Percentiles rank a stretch among this genome's conserved stretches.
These are phyloP conservation scores for Parafenestella ontariensis DNA, from an alignment of 2,329 filamentous ascomycete species.

Conservation along the genomic window DNA sequence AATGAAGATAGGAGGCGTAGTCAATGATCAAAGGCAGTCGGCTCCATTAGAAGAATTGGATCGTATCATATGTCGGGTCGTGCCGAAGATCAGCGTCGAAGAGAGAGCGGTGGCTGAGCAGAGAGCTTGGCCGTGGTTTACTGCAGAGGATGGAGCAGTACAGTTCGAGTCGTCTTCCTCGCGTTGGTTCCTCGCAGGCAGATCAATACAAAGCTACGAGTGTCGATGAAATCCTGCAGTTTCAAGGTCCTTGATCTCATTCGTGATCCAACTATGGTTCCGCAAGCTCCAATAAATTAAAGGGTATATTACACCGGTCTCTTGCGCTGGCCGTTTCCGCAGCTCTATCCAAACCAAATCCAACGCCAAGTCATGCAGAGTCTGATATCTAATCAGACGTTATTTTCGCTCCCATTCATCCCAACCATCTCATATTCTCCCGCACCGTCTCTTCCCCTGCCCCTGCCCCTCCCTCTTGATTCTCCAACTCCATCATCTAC, in stretches of 20 bases:
- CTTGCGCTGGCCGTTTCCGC: neutral
- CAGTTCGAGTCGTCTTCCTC: slow-evolving; percentile 33
- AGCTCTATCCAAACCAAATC: slow-evolving; percentile 16
- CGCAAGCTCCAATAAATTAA: slow-evolving; percentile 2
- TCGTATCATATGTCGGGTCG: slow-evolving; percentile 26
- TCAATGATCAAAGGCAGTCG: slow-evolving; percentile 17
- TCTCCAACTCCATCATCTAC: slow-evolving; percentile 49
- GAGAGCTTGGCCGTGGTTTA: slow-evolving; percentile 35
- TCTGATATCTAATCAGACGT: slow-evolving; percentile 33
- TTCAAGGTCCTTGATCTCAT: neutral
- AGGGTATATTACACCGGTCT: slow-evolving; percentile 23
- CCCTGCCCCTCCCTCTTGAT: slow-evolving; percentile 49
- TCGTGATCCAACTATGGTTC: neutral
- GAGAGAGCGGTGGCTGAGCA: slow-evolving; percentile 18
- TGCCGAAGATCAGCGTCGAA: slow-evolving; percentile 17
- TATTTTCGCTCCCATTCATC: slow-evolving; percentile 49
- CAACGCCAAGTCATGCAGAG: slow-evolving; percentile 42
- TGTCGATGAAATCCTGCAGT: slow-evolving; percentile 29
- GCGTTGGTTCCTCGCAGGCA: slow-evolving; percentile 41
- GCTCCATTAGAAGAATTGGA: slow-evolving; percentile 23
- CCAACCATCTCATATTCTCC: slow-evolving; percentile 58
- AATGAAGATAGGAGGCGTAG: slow-evolving; percentile 22
- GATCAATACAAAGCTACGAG: slow-evolving; percentile 46
- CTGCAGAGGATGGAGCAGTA: slow-evolving; percentile 39
- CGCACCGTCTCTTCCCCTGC: slow-evolving; percentile 53